phyloP scores from a whole-genome alignment of 2,329 filamentous ascomycete genomes.

The Penicillium brevicompactum region DNA sequence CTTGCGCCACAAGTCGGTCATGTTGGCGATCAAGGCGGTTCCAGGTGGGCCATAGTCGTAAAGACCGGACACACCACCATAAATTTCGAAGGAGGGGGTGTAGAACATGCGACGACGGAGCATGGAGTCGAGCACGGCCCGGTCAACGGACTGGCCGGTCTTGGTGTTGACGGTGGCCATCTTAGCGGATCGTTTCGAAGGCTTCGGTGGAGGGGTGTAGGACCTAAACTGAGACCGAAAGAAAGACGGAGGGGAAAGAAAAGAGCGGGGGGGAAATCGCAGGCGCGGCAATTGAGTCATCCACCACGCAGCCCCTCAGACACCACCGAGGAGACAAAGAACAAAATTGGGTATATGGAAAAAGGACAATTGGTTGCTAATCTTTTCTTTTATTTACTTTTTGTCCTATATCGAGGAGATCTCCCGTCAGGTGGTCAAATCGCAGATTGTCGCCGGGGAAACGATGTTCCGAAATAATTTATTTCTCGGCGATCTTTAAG shows the following conservation, averaged over 20 bases:
- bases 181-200: conserved; percentile 38
- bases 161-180: conserved; percentile 73
- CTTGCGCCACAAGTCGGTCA: conserved; percentile 87
- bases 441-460: conserved; percentile 24
- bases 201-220: conserved; percentile 44
- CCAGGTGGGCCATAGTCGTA: conserved; percentile 94
- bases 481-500: conserved; percentile 26
- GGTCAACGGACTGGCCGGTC: conserved; percentile 88
- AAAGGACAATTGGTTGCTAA: conserved; percentile 9
- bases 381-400: conserved; percentile 11
- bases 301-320: conserved; percentile 30
- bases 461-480: conserved; percentile 32
- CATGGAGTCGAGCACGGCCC: conserved; percentile 77
- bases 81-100: conserved; percentile 94
- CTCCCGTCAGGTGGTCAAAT: conserved; percentile 10
- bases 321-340: conserved; percentile 21
- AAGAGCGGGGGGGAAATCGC: conserved; percentile 35
- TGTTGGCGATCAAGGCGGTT: conserved; percentile 81
- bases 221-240: conserved; percentile 34
- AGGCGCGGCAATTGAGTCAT: conserved; percentile 43
- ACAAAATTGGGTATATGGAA: conserved; percentile 9
- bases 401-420: conserved; percentile 12
- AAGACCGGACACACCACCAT: conserved; percentile 83
- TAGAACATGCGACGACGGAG: conserved; percentile 90
- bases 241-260: conserved; percentile 39